Evolutionary conservation across 75 land plant genomes (phyloP), one percentile per base, ranked within the genome.

Genomic region (Larix kaempferi): DNA sequence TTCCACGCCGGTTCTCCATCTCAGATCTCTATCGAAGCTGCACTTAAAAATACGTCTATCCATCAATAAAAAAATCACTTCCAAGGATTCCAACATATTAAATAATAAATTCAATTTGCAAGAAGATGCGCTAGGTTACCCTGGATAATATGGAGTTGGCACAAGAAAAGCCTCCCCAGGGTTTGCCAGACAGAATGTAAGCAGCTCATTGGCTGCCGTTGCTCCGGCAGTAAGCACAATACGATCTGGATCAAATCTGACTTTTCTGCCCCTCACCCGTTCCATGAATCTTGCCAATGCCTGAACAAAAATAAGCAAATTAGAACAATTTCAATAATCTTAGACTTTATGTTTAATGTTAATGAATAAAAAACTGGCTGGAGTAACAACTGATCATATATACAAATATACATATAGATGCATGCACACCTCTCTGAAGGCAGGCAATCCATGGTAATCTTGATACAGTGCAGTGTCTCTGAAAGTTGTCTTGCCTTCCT

Each of bases 141-240:
- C 94, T 61, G 94, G 92, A 77, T 92, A 92, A 73, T 92, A 93
- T 29, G 95, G 95, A 49, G 95, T 84, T 10, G 95, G 93, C 33
- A 90, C 81, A 2, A 93, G 86, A 73, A 90, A 82, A 61, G 88
- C 91, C 65, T 93, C 91, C 37, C 93, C 95, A 23, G 93, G 88
- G 72, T 93, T 75, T 8, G 90, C 92, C 69, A 92, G 62, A 52
- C 91, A 86, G 57, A 92, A 92, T 52, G 85, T 80, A 0, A 92
- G 27, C 7, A 82, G 74, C 61, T 92, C 94, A 66, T 84, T 85
- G 19, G 91, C 94, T 62, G 89, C 94, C 10, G 94, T 92, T 7
- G 94, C 94, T 39, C 94, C 94, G 1, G 89, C 89, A 7, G 86
- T 88, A 74, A 89, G 79, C 15, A 92, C 94, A 52, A 92, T 86